Conservation (phyloP, 2,329 filamentous ascomycete species). For the Fusarium sterilihyphosum region DNA sequence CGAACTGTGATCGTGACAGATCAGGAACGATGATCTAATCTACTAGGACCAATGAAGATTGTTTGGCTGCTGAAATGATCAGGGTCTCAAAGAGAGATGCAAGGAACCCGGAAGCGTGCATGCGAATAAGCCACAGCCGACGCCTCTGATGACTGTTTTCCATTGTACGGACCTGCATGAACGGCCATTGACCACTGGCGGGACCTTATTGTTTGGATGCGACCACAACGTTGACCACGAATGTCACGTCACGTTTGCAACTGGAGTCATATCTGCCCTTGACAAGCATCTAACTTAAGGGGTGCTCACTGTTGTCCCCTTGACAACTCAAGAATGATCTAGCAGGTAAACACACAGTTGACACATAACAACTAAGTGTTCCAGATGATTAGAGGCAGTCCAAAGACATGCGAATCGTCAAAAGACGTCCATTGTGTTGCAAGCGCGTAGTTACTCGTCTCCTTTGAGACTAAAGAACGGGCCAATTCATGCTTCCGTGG, state of each 20-base stretch:
- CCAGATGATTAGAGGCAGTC: background rate
- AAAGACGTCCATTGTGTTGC: conserved; percentile 13
- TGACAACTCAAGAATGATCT: conserved; percentile 24
- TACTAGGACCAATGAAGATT: conserved; percentile 3
- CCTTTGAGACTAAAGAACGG: conserved; percentile 27
- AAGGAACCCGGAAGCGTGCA: conserved; percentile 36
- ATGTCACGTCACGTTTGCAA: conserved; percentile 8
- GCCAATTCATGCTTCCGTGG: conserved; percentile 26
- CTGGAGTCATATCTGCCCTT: background rate
- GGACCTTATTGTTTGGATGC: background rate
- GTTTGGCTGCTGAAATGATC: conserved; percentile 4
- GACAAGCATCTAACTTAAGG: background rate
- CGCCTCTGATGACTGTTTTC: conserved; percentile 14
- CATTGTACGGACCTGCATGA: conserved; percentile 1
- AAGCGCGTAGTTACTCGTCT: conserved; percentile 15
- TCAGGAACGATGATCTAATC: conserved; percentile 1
- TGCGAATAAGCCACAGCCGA: conserved; percentile 32
- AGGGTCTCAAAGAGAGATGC: conserved; percentile 10
- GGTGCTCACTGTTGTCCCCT: conserved; percentile 7
- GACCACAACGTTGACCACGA: conserved; percentile 9
- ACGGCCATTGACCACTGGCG: background rate
- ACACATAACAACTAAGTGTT: conserved; percentile 3
- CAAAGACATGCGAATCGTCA: background rate
- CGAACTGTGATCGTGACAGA: conserved; percentile 1
- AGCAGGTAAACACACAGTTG: conserved; percentile 7